phyloP scores from a whole-genome alignment of 495 filamentous ascomycete genomes.

The Corynascus novoguineensis region DNA sequence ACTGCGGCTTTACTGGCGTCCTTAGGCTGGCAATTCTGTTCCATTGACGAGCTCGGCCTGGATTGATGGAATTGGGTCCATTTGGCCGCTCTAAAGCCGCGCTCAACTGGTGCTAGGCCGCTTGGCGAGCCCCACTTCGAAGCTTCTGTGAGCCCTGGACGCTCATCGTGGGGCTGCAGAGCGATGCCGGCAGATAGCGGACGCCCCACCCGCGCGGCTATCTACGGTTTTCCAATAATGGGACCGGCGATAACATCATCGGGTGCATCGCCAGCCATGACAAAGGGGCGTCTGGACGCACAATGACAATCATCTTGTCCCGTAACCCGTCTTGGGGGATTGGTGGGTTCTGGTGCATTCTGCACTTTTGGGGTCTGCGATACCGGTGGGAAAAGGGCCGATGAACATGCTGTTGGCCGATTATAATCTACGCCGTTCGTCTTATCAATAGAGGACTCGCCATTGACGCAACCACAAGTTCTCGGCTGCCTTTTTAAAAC shows the following conservation, averaged over 20 bases:
- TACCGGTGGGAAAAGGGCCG: slow-evolving; percentile 13
- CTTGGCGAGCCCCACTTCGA: slow-evolving; percentile 13
- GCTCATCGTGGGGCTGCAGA: not conserved
- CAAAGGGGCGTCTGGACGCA: slow-evolving; percentile 18
- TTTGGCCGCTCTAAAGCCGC: not conserved
- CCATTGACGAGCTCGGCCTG: not conserved
- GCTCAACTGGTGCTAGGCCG: not conserved
- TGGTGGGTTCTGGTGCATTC: slow-evolving; percentile 13
- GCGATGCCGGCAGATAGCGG: slow-evolving; percentile 14
- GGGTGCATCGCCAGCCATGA: slow-evolving; percentile 24
- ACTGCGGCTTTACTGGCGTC: not conserved
- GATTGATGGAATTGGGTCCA: not conserved
- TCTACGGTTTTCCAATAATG: slow-evolving; percentile 33
- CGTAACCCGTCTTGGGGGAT: slow-evolving; percentile 4
- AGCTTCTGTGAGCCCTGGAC: not conserved
- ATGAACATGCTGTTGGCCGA: not conserved
- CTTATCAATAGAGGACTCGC: not conserved
- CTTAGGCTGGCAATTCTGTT: slow-evolving; percentile 6
- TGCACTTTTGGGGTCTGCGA: slow-evolving; percentile 6
- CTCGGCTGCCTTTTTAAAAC: not conserved
- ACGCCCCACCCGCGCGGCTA: slow-evolving; percentile 26
- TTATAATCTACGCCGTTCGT: slow-evolving; percentile 4
- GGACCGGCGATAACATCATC: slow-evolving; percentile 31
- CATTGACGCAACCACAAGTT: not conserved
- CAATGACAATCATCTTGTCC: slow-evolving; percentile 16